A percentile compares a stretch with the other conserved stretches of the same genome.
phyloP scores from a whole-genome alignment of 192 early-diverging fungal genomes.

The Hyaloraphidium curvatum region DNA sequence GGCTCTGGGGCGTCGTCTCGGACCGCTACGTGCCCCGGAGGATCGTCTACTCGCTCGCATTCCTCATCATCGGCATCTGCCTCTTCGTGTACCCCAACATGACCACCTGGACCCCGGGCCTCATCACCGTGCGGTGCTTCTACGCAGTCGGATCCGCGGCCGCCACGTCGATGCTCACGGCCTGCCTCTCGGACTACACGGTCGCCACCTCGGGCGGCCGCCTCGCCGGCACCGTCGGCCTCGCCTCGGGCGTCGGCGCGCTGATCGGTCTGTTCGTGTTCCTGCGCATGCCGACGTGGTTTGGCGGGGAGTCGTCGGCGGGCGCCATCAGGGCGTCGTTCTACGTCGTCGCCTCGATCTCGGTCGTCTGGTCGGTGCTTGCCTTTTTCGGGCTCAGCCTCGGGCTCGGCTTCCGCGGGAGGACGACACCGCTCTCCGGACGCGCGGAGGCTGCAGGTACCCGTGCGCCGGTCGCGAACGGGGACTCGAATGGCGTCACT shows the following conservation, averaged over 20 bases:
- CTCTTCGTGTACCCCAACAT: slow-evolving; percentile 29
- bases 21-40: slow-evolving; percentile 32
- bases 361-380: slow-evolving; percentile 10
- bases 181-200: slow-evolving; percentile 36
- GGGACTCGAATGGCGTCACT: too few species aligned
- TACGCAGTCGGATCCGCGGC: slow-evolving; percentile 50
- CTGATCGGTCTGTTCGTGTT: slow-evolving; percentile 28
- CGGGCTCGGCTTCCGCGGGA: background rate
- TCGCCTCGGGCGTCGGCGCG: slow-evolving; percentile 38
- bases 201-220: slow-evolving; percentile 16
- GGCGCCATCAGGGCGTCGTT: slow-evolving; percentile 1
- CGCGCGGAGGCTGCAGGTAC: background rate
- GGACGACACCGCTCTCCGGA: background rate
- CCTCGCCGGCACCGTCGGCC: slow-evolving; percentile 33
- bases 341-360: slow-evolving; percentile 14
- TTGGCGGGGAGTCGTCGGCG: slow-evolving; percentile 12
- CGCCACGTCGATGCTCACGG: slow-evolving; percentile 43
- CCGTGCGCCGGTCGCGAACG: background rate
- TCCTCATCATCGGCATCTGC: slow-evolving; percentile 27
- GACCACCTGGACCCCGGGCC: slow-evolving; percentile 29
- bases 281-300: slow-evolving; percentile 21
- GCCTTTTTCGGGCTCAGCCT: slow-evolving; percentile 11
- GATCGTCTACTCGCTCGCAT: slow-evolving; percentile 28
- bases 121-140: slow-evolving; percentile 36
- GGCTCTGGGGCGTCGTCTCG: slow-evolving; percentile 32